These are phyloP conservation scores for Alternaria tenuissima DNA, from an alignment of 2,329 filamentous ascomycete genomes.

Conservation along the genomic window DNA sequence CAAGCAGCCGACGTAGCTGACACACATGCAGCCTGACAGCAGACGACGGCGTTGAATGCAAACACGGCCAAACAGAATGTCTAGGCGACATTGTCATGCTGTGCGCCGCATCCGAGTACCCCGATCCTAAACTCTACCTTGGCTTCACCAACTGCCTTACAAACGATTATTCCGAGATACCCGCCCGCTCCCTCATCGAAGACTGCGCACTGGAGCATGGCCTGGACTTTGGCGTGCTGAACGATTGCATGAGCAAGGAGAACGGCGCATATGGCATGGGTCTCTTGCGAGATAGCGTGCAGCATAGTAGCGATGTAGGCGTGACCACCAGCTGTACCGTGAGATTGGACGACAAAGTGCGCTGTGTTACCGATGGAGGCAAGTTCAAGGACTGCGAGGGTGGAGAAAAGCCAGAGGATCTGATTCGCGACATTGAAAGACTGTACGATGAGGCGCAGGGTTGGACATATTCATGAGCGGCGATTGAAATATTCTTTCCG, in stretches of 20 bases:
- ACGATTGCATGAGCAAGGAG: constrained; percentile 81
- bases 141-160: constrained; percentile 94
- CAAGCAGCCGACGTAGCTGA: not conserved
- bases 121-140: constrained; percentile 84
- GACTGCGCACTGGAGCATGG: constrained; percentile 92
- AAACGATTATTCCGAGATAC: constrained; percentile 78
- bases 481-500: not conserved
- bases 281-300: constrained; percentile 73
- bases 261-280: constrained; percentile 75
- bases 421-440: constrained; percentile 80
- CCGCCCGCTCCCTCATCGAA: constrained; percentile 78
- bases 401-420: constrained; percentile 72
- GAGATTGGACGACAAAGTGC: constrained; percentile 76
- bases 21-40: constrained; percentile 62
- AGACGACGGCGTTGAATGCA: constrained; percentile 86
- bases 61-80: constrained; percentile 88
- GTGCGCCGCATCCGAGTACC: constrained; percentile 83
- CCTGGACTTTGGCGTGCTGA: constrained; percentile 81
- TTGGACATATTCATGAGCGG: constrained; percentile 33
- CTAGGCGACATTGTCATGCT: constrained; percentile 95
- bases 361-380: constrained; percentile 83
- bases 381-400: constrained; percentile 81
- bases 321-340: constrained; percentile 59
- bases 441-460: constrained; percentile 59
- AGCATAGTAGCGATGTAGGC: constrained; percentile 63